Base-by-base conservation (phyloP, 352 stramenopile species). In the Peronospora belbahrii region DNA sequence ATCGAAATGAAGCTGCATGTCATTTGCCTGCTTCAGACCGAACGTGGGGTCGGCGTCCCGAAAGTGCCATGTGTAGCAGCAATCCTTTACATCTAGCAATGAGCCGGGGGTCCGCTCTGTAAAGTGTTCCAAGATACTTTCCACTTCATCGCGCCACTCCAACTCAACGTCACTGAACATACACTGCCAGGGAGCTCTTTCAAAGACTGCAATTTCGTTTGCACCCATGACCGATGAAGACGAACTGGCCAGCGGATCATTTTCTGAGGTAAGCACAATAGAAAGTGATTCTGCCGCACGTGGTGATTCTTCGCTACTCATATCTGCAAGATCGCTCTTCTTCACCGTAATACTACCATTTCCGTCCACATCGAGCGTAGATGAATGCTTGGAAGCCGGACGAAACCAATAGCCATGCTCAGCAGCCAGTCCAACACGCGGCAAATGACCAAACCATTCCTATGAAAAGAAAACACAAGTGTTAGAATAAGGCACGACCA, bases 1-100 rank as follows among this genome's bases (percentile, higher is more conserved):
- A 32, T 94, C 83, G 40, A 94, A 91, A 65, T 94, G 83, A 18
- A 93, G 59, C 50, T 94, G 83, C 73, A 94, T 58, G 31, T 94
- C 81, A 47, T 93, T 94, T 6, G 83, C 83, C 36, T 94, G 83
- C 44, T 86, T 91, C 10, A 93, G 50, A 1, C 83, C 83, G 49
- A 89, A 93, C 3, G 75, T 86, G 11, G 79, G 74, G 54, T 94
- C 83, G 1, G 81, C 79, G 46, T 94, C 83, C 37, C 78, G 71
- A 52, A 92, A 94, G 54, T 94, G 83, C 83, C 83, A 94, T 31
- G 81, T 91, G 54, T 91, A 87, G 47, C 66, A 84, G 46, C 80
- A 91, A 48, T 94, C 81, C 41, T 94, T 94, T 24, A 81, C 61
- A 30, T 94, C 83, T 50, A 94, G 39, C 11, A 92, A 48, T 10